Base-by-base conservation (phyloP, 495 filamentous ascomycete genomes). In the Umbilicaria muhlenbergii region DNA sequence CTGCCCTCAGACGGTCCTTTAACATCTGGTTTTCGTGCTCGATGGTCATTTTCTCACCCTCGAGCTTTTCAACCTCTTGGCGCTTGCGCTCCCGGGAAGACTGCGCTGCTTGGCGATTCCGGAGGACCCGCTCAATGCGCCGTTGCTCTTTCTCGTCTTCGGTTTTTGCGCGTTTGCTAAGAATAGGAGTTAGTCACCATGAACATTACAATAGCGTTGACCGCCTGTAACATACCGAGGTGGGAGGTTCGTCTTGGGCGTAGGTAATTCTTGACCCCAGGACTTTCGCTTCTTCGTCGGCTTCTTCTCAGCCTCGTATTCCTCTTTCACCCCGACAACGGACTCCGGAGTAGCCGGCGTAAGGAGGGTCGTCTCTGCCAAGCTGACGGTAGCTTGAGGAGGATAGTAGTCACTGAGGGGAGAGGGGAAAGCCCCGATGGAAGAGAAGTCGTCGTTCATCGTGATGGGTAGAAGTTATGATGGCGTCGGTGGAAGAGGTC, bases 141-240 rank as follows among this genome's bases (percentile, higher is more conserved):
- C 91, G 81, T 63, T 98, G 91, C 64, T 96, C 91, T 64, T 98
- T 98, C 62, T 98, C 91, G 58, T 94, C 91, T 43, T 93, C 87
- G 21, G 91, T 98, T 74, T 95, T 98, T 53, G 91, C 91, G 46
- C 91, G 87, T 75, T 98, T 98, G 45, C 85, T 89, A 43, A 13
- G 42, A 11, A 11, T 5, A 6, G 19, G 46, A 42, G 51, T 44
- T 28, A 52, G 46, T 18, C 14, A 54, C 47, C 48, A 40, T n/a
- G 32, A 12, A 32, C 14, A 15, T 49, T 18, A 41, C 24, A 32
- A 37, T 46, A 12, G 44, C 36, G 24, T 36, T 13, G 31, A 13
- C 5, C 35, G 24, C 13, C n/a, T 28, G 5, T 15, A 13, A 58
- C 73, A 57, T 81, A 89, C 84, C 89, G 78, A 44, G 91, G 91